Evolutionary conservation across 345 rosid species (phyloP), one percentile per base, ranked within the genome.

Genomic region (Aurinia saxatilis): DNA sequence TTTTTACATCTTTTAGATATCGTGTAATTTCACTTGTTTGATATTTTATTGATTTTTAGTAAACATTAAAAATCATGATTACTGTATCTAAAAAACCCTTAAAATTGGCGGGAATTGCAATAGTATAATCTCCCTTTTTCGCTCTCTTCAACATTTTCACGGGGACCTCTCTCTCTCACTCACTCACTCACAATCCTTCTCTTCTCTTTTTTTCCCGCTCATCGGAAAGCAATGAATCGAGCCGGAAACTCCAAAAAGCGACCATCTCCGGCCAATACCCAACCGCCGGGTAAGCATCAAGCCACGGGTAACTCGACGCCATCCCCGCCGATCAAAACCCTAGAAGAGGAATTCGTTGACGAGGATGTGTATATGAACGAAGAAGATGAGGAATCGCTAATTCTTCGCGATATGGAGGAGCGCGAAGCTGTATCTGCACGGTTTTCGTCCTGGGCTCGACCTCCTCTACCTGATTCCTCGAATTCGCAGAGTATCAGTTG

Each of bases 351-450:
- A 1, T 82, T 92, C 69, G 56, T 80, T 8, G 96, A 89, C 52
- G 98, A 92, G 71, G 97, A 90, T 54, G 88, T 90, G 49, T 84
- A 82, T 67, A 68, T 82, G 1, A 95, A 90, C 48, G 97, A 75
- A 4, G 88, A 83, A 15, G 92, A 82, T 13, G 91, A 84, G 68
- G 96, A 85, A 50, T 75, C 79, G 27, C 80, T 87, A 71, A 81
- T 89, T 39, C 85, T 86, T 51, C 88, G 85, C 3, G 90, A 85
- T 65, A 59, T 73, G n/a, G 81, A 85, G 66, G 86, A 85, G 75
- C 93, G 89, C 16, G 83, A 87, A 57, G 86, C 76, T 14, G 61
- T 91, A 3, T 70, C 86, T 40, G 75, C 84, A 36, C 87, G 84
- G 18, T 79, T 84, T 8, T 49, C 81, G 29, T 80, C 80, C 66